Conservation (phyloP, 192 early-diverging fungal species). For the Umbelopsis sp. region DNA sequence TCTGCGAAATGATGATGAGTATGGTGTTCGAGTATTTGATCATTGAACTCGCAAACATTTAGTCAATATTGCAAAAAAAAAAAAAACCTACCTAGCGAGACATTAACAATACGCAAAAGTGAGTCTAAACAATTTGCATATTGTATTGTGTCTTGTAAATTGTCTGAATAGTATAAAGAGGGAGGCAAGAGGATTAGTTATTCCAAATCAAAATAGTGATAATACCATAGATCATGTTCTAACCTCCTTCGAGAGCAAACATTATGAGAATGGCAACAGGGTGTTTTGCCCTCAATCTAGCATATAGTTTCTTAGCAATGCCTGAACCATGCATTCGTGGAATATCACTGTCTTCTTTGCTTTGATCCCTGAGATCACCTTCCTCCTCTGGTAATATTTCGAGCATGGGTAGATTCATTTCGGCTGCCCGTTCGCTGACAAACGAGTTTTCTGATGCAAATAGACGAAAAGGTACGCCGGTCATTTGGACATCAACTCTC, state of each 20-base stretch:
- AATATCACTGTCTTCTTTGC: slow-evolving; percentile 30
- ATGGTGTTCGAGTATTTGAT: too few species aligned
- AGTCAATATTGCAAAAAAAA: background rate
- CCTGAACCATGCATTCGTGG: slow-evolving; percentile 61
- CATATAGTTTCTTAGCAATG: slow-evolving; percentile 55
- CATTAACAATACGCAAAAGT: slow-evolving; percentile 23
- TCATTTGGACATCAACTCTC: slow-evolving; percentile 62
- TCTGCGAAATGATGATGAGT: slow-evolving; percentile 24
- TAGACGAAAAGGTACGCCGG: slow-evolving; percentile 48
- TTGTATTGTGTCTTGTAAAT: slow-evolving; percentile 66
- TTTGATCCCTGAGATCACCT: slow-evolving; percentile 15
- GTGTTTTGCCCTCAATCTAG: slow-evolving; percentile 39
- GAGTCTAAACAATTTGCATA: slow-evolving; percentile 55
- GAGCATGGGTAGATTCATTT: slow-evolving; percentile 14
- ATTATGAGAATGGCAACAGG: slow-evolving; percentile 49
- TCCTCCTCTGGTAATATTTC: slow-evolving; percentile 11
- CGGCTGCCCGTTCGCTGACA: slow-evolving; percentile 5
- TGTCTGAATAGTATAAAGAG: slow-evolving; percentile 42
- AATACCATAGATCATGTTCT: background rate
- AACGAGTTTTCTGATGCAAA: slow-evolving; percentile 25
- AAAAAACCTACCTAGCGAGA: background rate
- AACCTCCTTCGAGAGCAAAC: slow-evolving; percentile 72
- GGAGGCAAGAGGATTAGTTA: background rate
- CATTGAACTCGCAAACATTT: background rate
- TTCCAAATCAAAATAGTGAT: background rate